phyloP scores from a whole-genome alignment of 345 rosid genomes.

The Populus euphratica region DNA sequence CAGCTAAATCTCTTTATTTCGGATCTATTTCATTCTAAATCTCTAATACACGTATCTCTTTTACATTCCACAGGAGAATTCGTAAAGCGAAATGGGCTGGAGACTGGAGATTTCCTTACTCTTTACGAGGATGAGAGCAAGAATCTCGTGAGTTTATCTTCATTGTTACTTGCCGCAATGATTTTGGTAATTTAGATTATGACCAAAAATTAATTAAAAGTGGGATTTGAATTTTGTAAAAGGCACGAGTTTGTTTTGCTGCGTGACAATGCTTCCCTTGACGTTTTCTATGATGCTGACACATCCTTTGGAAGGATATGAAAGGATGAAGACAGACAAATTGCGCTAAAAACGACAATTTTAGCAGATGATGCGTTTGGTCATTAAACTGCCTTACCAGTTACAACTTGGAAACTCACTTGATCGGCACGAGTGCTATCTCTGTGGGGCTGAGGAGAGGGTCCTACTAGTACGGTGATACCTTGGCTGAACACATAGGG shows the following conservation, averaged over 20 bases:
- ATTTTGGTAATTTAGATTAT: conserved; percentile 1
- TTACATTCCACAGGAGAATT: conserved; percentile 49
- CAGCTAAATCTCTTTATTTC: not conserved
- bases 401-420: not conserved
- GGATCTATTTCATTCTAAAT: not conserved
- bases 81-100: conserved; percentile 45
- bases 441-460: not conserved
- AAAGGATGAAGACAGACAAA: not conserved
- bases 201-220: conserved; percentile 11
- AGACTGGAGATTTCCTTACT: conserved; percentile 54
- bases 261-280: conserved; percentile 26
- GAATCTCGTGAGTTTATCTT: conserved; percentile 61
- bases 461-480: not conserved
- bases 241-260: conserved; percentile 41
- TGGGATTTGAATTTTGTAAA: conserved; percentile 17
- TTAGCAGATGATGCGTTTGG: conserved; percentile 1
- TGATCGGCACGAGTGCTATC: not conserved
- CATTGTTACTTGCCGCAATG: conserved; percentile 1
- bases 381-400: not conserved
- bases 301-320: conserved; percentile 21
- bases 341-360: conserved; percentile 17
- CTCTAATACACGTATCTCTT: not conserved
- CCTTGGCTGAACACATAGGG: not conserved
- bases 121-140: conserved; percentile 72
- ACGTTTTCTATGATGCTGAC: conserved; percentile 17